Evolutionary conservation across 306 rosid genomes (phyloP), one percentile per base, ranked within the genome.

Genomic region (Pachyrhizus erosus): DNA sequence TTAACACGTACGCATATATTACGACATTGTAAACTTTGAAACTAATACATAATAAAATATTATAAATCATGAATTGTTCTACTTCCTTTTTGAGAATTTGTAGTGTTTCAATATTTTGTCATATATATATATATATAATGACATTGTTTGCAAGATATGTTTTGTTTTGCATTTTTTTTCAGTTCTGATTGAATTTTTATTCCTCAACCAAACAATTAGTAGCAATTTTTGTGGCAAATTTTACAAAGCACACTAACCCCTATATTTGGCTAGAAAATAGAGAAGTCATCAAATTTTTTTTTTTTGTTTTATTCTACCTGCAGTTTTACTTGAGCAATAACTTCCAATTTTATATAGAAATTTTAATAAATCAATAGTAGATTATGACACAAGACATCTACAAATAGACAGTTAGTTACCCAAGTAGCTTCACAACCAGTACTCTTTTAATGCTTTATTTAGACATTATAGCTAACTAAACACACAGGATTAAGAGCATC

Each of bases 391-490:
- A 14, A 14, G 23, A 15, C 37, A 76, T 42, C 78, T 68, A 64
- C 29, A 64, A 64, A 77, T 85, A 77, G 86, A 72, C 81, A 54
- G 26, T 62, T 51, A 46, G 83, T 64, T 71, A 52, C 52, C 26
- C 0, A 13, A 0, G 12, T 34, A 71, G 5, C 34, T 55, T 43
- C 33, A 29, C 23, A 85, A 45, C 81, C 85, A 72, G 11, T 34
- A 8, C 66, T 70, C 21, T 64, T 40, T 11, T 1, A 55, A 18
- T 45, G 60, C 90, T 77, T 55, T 39, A 77, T 65, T 80, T 80
- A 84, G 84, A 14, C 55, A 77, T 1, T 27, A 2, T 48, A 40
- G 66, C 81, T 21, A 43, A 57, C 10, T 15, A 42, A 84, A 73
- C 64, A 20, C 26, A 23, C 14, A 15, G 5, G 2, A 65, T 9